phyloP scores from a whole-genome alignment of 2,329 filamentous ascomycete species.

The Phialophora expanda region DNA sequence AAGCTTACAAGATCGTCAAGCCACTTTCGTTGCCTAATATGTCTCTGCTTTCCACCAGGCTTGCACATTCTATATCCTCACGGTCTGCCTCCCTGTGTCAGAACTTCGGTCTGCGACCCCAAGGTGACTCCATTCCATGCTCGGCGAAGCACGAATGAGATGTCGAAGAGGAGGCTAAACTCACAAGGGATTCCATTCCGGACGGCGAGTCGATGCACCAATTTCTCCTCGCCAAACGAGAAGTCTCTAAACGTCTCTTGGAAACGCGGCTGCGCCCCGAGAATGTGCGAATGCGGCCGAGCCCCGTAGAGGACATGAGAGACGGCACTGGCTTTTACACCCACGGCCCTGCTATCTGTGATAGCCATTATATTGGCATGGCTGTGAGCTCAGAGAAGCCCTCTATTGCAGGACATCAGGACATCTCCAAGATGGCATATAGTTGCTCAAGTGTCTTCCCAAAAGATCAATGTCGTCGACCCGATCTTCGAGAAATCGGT shows the following conservation, averaged over 20 bases:
- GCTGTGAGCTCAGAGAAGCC: background rate
- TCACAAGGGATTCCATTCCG: background rate
- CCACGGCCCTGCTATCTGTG: background rate
- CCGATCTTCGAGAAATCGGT: background rate
- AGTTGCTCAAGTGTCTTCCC: background rate
- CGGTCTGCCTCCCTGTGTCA: slow-evolving; percentile 1
- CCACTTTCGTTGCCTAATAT: background rate
- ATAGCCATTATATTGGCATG: background rate
- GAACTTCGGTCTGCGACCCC: background rate
- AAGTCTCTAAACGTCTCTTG: slow-evolving; percentile 6
- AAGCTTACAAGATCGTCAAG: slow-evolving; percentile 5
- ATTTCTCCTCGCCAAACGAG: background rate
- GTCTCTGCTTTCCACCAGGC: background rate
- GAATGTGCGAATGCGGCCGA: slow-evolving; percentile 7
- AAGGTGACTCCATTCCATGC: background rate
- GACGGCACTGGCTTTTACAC: background rate
- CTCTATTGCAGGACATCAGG: background rate
- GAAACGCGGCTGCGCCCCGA: slow-evolving; percentile 6
- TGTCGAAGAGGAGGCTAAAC: background rate
- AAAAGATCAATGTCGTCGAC: background rate
- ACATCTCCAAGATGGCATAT: background rate
- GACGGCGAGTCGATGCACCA: background rate
- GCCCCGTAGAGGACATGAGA: slow-evolving; percentile 6
- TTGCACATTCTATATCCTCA: slow-evolving; percentile 3
- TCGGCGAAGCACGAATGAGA: background rate